Evolutionary conservation across 805 yeast species (phyloP).

Genomic region (Nakazawaea peltata): DNA sequence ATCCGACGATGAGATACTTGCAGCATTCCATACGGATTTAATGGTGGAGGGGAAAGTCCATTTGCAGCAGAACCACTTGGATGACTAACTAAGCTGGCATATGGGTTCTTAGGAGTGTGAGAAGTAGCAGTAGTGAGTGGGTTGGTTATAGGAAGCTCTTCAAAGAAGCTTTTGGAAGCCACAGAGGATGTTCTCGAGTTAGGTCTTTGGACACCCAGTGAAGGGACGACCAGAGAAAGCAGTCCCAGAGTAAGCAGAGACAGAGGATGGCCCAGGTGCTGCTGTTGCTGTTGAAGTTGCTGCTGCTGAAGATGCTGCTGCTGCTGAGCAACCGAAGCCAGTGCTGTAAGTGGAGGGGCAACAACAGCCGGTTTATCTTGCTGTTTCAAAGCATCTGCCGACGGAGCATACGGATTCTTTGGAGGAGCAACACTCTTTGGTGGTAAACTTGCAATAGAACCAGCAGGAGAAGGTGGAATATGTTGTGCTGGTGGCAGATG

Average conservation of each 20-base stretch:
- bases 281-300: not conserved
- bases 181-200: constrained; percentile 6
- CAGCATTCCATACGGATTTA: constrained; percentile 5
- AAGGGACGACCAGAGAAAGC: not conserved
- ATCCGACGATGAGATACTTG: constrained; percentile 4
- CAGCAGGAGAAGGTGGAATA: not conserved
- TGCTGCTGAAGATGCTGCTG: not conserved
- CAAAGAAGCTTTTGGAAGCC: constrained; percentile 8
- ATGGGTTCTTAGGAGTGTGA: constrained; percentile 7
- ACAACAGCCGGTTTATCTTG: constrained; percentile 2
- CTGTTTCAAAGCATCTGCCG: not conserved
- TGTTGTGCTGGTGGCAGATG: not conserved
- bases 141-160: constrained; percentile 7
- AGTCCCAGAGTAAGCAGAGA: not conserved
- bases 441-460: too few species aligned
- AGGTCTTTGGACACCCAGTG: not conserved
- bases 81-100: constrained; percentile 6
- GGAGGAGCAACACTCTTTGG: constrained; percentile 5
- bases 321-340: constrained; percentile 1
- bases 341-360: constrained; percentile 5
- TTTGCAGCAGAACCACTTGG: not conserved
- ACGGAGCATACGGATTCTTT: constrained; percentile 8
- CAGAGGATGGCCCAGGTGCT: not conserved
- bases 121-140: constrained; percentile 1
- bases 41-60: not conserved